Conservation (phyloP, 176 grass and related monocot genomes). For the Eremochloa ophiuroides region DNA sequence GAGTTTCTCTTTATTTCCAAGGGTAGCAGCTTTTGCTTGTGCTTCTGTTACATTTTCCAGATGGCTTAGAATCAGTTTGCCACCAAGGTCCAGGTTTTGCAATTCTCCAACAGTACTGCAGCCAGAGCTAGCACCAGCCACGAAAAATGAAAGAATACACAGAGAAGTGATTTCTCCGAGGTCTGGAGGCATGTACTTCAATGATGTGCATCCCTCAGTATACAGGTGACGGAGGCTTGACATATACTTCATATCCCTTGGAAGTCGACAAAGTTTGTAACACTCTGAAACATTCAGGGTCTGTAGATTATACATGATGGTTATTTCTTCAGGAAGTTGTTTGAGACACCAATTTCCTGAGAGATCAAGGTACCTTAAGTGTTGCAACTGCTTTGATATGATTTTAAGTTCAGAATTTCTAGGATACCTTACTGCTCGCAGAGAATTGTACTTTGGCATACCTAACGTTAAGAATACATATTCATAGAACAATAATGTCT, state of each 20-base stretch:
- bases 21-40: too few species aligned
- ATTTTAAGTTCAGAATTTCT: not conserved
- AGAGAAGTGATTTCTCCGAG: slow-evolving; percentile 11
- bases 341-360: accelerated
- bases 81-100: not conserved
- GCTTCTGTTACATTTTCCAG: too few species aligned
- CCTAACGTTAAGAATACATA: accelerated
- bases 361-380: slow-evolving; percentile 5
- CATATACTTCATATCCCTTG: slow-evolving; percentile 40
- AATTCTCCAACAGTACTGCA: slow-evolving; percentile 23
- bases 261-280: accelerated
- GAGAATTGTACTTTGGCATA: not conserved
- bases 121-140: not conserved
- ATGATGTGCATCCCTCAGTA: not conserved
- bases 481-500: not conserved
- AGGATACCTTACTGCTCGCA: not conserved
- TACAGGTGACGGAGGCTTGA: not conserved
- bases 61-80: not conserved
- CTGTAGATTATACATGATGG: not conserved
- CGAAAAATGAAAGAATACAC: not conserved
- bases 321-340: slow-evolving; percentile 9
- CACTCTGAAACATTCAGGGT: not conserved
- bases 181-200: slow-evolving; percentile 15
- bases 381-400: not conserved
- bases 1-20: too few species aligned